Percentiles rank a stretch among this genome's conserved stretches.
Evolutionary conservation across 2,329 filamentous ascomycete genomes (phyloP).

Genomic region (Diplodia scrobiculata): DNA sequence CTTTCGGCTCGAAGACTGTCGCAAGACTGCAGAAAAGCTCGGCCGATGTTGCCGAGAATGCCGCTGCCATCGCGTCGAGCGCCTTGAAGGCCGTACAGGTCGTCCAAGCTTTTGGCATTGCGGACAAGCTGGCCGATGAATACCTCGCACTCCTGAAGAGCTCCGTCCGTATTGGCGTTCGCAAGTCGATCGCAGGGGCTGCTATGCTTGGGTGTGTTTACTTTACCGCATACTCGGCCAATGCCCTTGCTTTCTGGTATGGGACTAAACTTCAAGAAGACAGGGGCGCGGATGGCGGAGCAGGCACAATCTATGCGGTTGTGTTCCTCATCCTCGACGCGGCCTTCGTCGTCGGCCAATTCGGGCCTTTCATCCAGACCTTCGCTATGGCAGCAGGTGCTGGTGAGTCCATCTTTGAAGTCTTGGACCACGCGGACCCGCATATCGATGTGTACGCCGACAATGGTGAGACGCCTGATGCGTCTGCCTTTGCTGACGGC

Average conservation of each 20-base stretch:
- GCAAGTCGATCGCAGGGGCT: conserved; percentile 47
- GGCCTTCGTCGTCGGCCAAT: conserved; percentile 63
- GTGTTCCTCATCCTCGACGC: conserved; percentile 66
- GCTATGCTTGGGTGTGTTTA: conserved; percentile 49
- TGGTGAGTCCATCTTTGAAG: conserved; percentile 49
- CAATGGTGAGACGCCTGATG: conserved; percentile 34
- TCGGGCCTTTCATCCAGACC: conserved; percentile 63
- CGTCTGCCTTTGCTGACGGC: conserved; percentile 34
- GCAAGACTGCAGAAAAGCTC: conserved; percentile 47
- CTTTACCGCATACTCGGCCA: conserved; percentile 51
- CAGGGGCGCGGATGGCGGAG: conserved; percentile 39
- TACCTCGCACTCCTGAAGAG: conserved; percentile 43
- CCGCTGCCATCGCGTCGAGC: conserved; percentile 50
- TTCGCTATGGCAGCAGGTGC: conserved; percentile 58
- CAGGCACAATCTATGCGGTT: conserved; percentile 63
- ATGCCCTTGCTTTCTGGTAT: conserved; percentile 52
- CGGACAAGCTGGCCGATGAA: conserved; percentile 45
- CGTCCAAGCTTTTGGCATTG: conserved; percentile 53
- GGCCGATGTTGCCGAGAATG: conserved; percentile 46
- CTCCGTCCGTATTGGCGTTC: conserved; percentile 44
- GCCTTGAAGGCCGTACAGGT: conserved; percentile 52
- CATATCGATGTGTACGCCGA: conserved; percentile 46
- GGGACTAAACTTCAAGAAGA: conserved; percentile 37
- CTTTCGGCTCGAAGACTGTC: conserved; percentile 47
- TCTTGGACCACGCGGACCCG: conserved; percentile 47